Percentiles rank a stretch among this genome's conserved stretches.
Conservation (phyloP, 306 rosid genomes). For the Begonia peltatifolia region DNA sequence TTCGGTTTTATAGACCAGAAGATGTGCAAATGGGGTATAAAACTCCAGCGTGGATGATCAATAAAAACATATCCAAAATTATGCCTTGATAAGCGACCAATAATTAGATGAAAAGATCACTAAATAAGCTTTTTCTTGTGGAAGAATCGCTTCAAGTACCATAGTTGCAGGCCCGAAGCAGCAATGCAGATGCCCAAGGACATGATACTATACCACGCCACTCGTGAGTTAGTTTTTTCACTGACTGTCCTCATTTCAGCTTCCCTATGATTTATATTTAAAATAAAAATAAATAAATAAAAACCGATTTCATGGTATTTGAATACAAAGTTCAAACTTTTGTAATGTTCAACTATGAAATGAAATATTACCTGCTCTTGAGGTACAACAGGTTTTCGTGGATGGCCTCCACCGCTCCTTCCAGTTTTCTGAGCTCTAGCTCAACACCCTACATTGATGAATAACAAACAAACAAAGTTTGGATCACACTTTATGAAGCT, state of each 20-base stretch:
- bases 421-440: constrained; percentile 84
- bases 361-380: constrained; percentile 44
- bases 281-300: background rate
- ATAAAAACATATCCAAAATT: too few relatives aligned
- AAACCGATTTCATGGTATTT: background rate
- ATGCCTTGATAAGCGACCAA: too few relatives aligned
- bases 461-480: too few relatives aligned
- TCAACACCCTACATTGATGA: constrained; percentile 48
- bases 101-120: background rate
- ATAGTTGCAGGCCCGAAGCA: constrained; percentile 62
- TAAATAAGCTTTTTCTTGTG: constrained; percentile 83
- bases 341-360: background rate
- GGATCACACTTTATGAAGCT: too few relatives aligned
- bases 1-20: too few relatives aligned
- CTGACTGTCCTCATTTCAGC: constrained; percentile 79
- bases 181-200: constrained; percentile 63
- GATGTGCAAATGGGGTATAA: too few relatives aligned
- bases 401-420: constrained; percentile 82
- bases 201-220: constrained; percentile 68
- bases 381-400: constrained; percentile 73
- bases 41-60: too few relatives aligned
- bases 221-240: constrained; percentile 67
- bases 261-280: constrained; percentile 30
- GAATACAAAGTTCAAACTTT: background rate
- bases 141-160: constrained; percentile 79